phyloP scores from a whole-genome alignment of 441 rosid genomes.

The Gossypium trilobum region DNA sequence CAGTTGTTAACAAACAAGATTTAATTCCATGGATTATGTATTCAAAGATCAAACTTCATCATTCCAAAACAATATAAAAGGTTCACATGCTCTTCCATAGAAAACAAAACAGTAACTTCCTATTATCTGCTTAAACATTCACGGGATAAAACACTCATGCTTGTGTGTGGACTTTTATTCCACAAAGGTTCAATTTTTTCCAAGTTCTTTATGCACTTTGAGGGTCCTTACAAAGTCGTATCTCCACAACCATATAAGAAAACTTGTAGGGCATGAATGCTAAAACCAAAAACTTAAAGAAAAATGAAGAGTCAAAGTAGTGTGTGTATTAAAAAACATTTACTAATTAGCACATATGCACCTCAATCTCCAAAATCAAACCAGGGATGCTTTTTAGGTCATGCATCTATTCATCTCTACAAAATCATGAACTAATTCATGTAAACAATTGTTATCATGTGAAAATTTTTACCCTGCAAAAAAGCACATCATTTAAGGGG shows the following conservation, averaged over 20 bases:
- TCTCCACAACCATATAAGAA: not conserved
- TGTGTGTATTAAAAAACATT: not conserved
- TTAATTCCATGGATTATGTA: not conserved
- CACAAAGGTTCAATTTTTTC: not conserved
- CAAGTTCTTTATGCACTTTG: not conserved
- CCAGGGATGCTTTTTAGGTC: not conserved
- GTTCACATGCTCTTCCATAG: not conserved
- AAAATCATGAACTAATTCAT: not conserved
- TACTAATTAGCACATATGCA: not conserved
- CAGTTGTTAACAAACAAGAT: not conserved
- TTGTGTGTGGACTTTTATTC: not conserved
- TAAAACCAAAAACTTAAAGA: not conserved
- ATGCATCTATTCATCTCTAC: not conserved
- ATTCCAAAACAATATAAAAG: not conserved
- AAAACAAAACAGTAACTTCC: not conserved
- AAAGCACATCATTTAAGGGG: not conserved
- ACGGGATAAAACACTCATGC: not conserved
- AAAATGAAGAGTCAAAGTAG: not conserved
- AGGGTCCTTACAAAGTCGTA: not conserved
- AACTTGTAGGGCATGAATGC: not conserved
- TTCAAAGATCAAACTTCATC: not conserved
- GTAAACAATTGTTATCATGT: not conserved
- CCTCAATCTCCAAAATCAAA: not conserved
- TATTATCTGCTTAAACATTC: not conserved
- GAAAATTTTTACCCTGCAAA: not conserved